Base-by-base conservation (phyloP, 208 protist species). In the Acanthamoeba polyphaga region DNA sequence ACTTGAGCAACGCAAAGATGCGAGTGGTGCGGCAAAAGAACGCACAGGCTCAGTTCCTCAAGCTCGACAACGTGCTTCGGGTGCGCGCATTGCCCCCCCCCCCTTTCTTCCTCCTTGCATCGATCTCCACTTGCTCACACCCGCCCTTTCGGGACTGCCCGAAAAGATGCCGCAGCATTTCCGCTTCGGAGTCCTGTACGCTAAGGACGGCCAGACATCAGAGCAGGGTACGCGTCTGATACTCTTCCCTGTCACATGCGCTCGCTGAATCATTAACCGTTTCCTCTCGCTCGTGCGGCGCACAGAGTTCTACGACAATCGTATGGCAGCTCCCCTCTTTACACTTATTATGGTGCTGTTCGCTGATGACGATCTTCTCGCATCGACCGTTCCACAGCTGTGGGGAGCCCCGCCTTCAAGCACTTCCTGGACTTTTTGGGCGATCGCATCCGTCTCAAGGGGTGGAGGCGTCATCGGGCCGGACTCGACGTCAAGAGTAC, bases 341-440 rank as follows among this genome's bases (percentile, higher is more conserved):
- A 13, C 27, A 80, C 29, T 51, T n/a, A 4, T 80, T 82, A 3
- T 19, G 17, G 3, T 29, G 17, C 19, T 22, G 24, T 68, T 22
- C 8, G 8, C 62, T 68, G 17, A 68, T 46, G 43, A 46, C 10
- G 43, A 19, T 22, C 53, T 58, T 27, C 38, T 49, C 51, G 2
- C 46, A 34, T 38, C 24, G 15, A 22, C 24, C 32, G 24, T 5
- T 24, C 51, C 24, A 5, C 82, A 90, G 82, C 82, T 29, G 58
- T 90, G 10, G 82, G 55, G 3, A 90, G 82, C 32, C 53, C 49
- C 17, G 53, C 53, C 13, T 90, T 90, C 82, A 34, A 66, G 53
- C 53, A 66, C 13, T 90, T 90, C 58, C 46, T 90, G 51, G 82
- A 90, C 53, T 90, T 90, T 66, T 68, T 90, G 46, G 82, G 82